phyloP scores from a whole-genome alignment of 768 basidiomycete genomes.

The Boletales sp. region DNA sequence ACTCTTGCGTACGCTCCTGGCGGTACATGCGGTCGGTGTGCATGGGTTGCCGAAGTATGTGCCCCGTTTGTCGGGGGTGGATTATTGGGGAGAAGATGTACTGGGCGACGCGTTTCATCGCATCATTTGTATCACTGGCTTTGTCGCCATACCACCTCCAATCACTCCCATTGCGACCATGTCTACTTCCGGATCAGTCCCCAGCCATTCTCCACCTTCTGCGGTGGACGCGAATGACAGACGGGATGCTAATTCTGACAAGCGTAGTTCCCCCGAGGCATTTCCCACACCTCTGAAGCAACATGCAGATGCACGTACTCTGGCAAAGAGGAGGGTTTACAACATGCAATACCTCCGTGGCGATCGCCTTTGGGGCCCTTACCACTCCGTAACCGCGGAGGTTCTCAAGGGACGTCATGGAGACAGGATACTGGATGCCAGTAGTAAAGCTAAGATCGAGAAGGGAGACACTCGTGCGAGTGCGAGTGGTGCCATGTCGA shows the following conservation, averaged over 20 bases:
- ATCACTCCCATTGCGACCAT: background rate
- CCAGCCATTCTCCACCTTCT: background rate
- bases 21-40: constrained; percentile 19
- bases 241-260: background rate
- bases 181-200: background rate
- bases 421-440: background rate
- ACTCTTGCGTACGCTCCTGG: constrained; percentile 25
- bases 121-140: constrained; percentile 44
- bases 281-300: constrained; percentile 18
- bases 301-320: constrained; percentile 21
- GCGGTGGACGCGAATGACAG: background rate
- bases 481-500: background rate
- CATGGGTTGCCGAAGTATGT: constrained; percentile 11
- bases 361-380: constrained; percentile 30
- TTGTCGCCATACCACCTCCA: constrained; percentile 29
- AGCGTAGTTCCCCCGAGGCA: background rate
- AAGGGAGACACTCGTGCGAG: background rate
- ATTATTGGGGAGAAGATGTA: constrained; percentile 25
- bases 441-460: background rate
- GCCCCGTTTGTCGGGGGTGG: constrained; percentile 14
- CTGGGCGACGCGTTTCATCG: constrained; percentile 38
- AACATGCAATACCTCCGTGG: constrained; percentile 29
- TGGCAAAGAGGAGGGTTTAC: constrained; percentile 28
- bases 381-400: constrained; percentile 13
- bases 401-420: background rate